A percentile compares a stretch with the other conserved stretches of the same genome.
Evolutionary conservation across 2,329 filamentous ascomycete species (phyloP).

Genomic region (Ascochyta clinopodiicola): DNA sequence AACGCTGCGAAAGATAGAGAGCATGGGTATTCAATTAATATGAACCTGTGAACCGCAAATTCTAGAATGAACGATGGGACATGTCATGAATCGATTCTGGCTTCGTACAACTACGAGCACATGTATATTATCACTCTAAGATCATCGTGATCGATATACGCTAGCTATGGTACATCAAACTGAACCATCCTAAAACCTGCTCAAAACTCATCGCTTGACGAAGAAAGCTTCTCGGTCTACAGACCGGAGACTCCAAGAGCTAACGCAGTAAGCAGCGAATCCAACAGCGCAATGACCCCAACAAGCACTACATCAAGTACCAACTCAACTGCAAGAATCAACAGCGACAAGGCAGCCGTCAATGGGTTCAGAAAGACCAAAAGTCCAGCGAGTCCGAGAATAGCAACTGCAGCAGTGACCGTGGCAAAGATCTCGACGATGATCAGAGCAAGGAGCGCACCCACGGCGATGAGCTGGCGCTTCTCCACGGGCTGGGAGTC

Average conservation of each 20-base stretch:
- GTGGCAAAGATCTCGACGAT: slow-evolving; percentile 32
- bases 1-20: too few relatives aligned
- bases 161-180: too few relatives aligned
- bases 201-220: too few relatives aligned
- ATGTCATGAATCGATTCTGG: too few relatives aligned
- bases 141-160: too few relatives aligned
- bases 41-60: too few relatives aligned
- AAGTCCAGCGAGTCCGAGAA: slow-evolving; percentile 24
- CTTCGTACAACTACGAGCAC: too few relatives aligned
- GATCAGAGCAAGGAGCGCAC: slow-evolving; percentile 22
- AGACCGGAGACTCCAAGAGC: slow-evolving; percentile 15
- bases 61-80: too few relatives aligned
- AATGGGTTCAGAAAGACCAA: slow-evolving; percentile 24
- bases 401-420: slow-evolving; percentile 21
- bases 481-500: slow-evolving; percentile 9
- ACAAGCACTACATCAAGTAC: slow-evolving; percentile 23
- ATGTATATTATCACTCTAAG: too few relatives aligned
- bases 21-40: too few relatives aligned
- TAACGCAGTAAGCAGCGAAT: slow-evolving; percentile 19
- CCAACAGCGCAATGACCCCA: slow-evolving; percentile 24
- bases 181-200: too few relatives aligned
- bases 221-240: not conserved
- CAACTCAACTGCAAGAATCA: slow-evolving; percentile 27
- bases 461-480: slow-evolving; percentile 20
- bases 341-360: slow-evolving; percentile 19